phyloP scores from a whole-genome alignment of 768 basidiomycete species.

The Mycena alexandri region DNA sequence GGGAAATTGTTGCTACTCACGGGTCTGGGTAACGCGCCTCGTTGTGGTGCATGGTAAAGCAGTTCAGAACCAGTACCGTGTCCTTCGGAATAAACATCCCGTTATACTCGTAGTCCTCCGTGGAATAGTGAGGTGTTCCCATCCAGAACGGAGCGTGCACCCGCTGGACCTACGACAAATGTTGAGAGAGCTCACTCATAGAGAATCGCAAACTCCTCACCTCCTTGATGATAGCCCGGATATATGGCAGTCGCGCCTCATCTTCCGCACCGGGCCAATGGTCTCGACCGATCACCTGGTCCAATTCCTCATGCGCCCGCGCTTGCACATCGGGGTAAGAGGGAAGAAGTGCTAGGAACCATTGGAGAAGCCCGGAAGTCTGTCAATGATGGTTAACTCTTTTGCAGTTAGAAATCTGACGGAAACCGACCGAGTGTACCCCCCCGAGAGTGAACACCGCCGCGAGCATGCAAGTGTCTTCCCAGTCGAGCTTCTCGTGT shows the following conservation, averaged over 20 bases:
- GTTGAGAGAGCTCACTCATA: too few species aligned
- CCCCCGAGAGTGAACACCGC: constrained; percentile 50
- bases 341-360: constrained; percentile 44
- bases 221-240: constrained; percentile 44
- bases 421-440: constrained; percentile 1
- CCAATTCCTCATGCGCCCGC: constrained; percentile 37
- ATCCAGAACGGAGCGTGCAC: constrained; percentile 44
- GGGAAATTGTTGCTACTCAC: constrained; percentile 31
- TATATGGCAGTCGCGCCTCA: constrained; percentile 41
- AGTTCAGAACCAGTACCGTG: constrained; percentile 46
- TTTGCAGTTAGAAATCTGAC: too few species aligned
- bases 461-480: constrained; percentile 49
- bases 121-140: constrained; percentile 44
- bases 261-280: constrained; percentile 42
- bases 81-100: constrained; percentile 48
- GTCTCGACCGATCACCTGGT: constrained; percentile 40
- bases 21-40: constrained; percentile 49
- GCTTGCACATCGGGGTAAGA: constrained; percentile 37
- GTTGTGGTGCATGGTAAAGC: constrained; percentile 43
- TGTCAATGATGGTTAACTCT: not conserved
- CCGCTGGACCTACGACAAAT: constrained; percentile 36
- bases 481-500: constrained; percentile 48
- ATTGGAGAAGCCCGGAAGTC: constrained; percentile 41
- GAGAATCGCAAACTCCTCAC: constrained; percentile 5
- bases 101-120: constrained; percentile 48